Percentiles rank a stretch among this genome's conserved stretches.
These are phyloP conservation scores for Xylariomycetidae sp. DNA, from an alignment of 2,329 filamentous ascomycete genomes.

Conservation along the genomic window DNA sequence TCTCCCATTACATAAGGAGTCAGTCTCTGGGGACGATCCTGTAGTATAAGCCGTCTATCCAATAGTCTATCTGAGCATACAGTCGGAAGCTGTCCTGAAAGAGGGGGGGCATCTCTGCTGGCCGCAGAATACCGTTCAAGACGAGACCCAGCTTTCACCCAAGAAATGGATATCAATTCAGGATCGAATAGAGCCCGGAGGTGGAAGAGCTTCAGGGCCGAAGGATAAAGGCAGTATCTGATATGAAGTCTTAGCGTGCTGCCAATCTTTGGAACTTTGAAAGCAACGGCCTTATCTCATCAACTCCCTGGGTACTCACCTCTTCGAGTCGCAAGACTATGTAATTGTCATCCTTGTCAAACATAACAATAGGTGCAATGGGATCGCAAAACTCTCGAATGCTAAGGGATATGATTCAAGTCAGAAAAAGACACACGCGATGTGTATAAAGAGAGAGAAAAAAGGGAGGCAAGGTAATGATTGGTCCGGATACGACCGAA, in stretches of 20 bases:
- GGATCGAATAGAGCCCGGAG: conserved; percentile 24
- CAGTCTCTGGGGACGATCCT: no score
- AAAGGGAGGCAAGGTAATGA: background rate
- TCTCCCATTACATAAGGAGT: no score
- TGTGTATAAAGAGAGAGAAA: background rate
- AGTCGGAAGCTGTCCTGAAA: no score
- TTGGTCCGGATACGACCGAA: background rate
- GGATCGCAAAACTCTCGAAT: conserved; percentile 72
- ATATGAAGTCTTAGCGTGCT: background rate
- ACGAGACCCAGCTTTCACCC: background rate
- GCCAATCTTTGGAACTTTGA: no score
- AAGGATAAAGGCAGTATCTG: conserved; percentile 66
- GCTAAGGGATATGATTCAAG: conserved; percentile 31
- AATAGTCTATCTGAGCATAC: no score
- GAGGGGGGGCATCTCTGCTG: no score
- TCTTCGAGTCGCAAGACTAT: conserved; percentile 66
- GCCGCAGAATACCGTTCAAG: background rate
- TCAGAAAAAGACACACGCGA: background rate
- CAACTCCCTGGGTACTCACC: conserved; percentile 36
- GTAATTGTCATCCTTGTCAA: conserved; percentile 73
- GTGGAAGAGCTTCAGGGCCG: conserved; percentile 55
- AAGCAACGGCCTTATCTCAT: no score
- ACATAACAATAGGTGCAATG: conserved; percentile 83
- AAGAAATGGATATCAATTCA: conserved; percentile 4
- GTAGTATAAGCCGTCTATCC: no score